phyloP scores from a whole-genome alignment of 2,329 filamentous ascomycete genomes.

The Camptophora hylomeconis region DNA sequence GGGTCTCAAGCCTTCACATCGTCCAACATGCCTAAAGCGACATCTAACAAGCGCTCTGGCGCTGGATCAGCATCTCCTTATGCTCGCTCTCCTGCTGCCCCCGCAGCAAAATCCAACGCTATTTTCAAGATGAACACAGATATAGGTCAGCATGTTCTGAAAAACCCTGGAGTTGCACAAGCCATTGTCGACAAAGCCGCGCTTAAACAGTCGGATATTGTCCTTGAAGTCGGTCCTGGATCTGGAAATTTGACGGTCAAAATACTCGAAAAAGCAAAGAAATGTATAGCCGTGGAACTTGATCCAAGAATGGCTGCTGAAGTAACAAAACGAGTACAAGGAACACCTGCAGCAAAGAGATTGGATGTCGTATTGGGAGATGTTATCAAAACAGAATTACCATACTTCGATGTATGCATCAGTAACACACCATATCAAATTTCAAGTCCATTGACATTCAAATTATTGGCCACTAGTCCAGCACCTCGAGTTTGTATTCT shows the following conservation, averaged over 20 bases:
- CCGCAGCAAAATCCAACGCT: conserved; percentile 50
- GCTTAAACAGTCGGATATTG: conserved; percentile 77
- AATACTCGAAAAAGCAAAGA: conserved; percentile 78
- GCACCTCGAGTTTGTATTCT: conserved; percentile 75
- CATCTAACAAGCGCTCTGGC: conserved; percentile 40
- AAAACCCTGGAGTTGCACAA: conserved; percentile 75
- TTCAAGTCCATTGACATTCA: conserved; percentile 81
- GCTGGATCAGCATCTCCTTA: conserved; percentile 27
- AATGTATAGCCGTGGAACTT: conserved; percentile 74
- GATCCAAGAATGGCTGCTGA: conserved; percentile 96
- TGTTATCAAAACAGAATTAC: conserved; percentile 76
- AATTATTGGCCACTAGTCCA: conserved; percentile 68
- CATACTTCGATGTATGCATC: conserved; percentile 73
- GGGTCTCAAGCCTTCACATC: too few species aligned
- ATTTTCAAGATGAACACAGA: conserved; percentile 97
- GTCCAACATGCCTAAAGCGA: conserved; percentile 40
- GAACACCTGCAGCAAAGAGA: conserved; percentile 68
- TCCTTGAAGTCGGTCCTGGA: conserved; percentile 85
- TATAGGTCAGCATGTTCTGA: conserved; percentile 81
- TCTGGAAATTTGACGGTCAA: conserved; percentile 80
- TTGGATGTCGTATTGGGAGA: conserved; percentile 84
- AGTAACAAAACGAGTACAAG: conserved; percentile 84
- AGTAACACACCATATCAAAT: conserved; percentile 70
- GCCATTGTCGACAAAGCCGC: conserved; percentile 76
- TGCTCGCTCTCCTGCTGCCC: conserved; percentile 27